Evolutionary conservation across 352 stramenopile genomes (phyloP).

Genomic region (Pythium periplocum): DNA sequence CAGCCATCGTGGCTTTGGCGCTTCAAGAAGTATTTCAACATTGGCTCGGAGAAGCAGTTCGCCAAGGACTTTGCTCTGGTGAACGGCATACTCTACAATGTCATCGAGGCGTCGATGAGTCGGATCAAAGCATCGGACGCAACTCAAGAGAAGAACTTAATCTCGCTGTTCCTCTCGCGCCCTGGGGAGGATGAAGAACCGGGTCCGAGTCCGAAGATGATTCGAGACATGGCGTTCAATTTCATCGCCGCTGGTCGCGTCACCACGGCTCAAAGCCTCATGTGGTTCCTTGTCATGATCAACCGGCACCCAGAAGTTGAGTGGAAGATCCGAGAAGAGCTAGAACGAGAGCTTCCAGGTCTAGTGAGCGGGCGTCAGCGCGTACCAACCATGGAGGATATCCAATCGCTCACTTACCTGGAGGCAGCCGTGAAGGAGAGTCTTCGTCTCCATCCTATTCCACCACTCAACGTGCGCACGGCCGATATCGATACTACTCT

Average conservation of each 20-base stretch:
- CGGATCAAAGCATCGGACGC: not conserved
- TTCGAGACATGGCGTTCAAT: conserved; percentile 69
- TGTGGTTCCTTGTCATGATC: conserved; percentile 77
- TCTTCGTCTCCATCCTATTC: conserved; percentile 55
- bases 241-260: conserved; percentile 77
- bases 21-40: conserved; percentile 17
- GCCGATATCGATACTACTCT: conserved; percentile 49
- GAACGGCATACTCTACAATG: conserved; percentile 20
- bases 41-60: conserved; percentile 22
- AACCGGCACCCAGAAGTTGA: conserved; percentile 43
- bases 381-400: conserved; percentile 36
- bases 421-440: conserved; percentile 53
- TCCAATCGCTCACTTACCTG: conserved; percentile 41
- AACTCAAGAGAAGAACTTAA: conserved; percentile 24
- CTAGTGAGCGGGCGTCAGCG: conserved; percentile 7
- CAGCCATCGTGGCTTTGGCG: conserved; percentile 23
- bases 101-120: conserved; percentile 21
- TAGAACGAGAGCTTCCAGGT: conserved; percentile 18
- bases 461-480: conserved; percentile 48
- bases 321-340: conserved; percentile 21
- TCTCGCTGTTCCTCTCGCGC: conserved; percentile 37
- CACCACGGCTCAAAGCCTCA: conserved; percentile 66
- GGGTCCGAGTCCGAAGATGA: conserved; percentile 17
- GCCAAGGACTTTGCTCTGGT: conserved; percentile 18
- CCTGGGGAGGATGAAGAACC: conserved; percentile 4